Base-by-base conservation (phyloP, 768 basidiomycete species). In the Butyriboletus loyo region DNA sequence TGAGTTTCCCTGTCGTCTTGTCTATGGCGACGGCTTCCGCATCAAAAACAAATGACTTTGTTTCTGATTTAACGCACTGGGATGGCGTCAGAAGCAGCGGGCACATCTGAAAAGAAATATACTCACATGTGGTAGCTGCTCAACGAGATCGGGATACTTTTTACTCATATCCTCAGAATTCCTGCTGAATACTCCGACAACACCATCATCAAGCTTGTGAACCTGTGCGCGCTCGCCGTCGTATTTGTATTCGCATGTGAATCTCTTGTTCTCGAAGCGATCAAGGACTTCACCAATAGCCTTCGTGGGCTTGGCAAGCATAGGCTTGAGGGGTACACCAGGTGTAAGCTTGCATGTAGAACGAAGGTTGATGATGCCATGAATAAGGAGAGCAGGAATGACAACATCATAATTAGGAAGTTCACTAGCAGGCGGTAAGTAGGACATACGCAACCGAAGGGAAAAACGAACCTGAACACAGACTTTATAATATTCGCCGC, bases 161-260 rank as follows among this genome's bases (percentile, higher is more conserved):
- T 92, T 92, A 67, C 89, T 94, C 97, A 98, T 99, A 61, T 99
- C 94, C 70, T 99, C 97, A 24, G 94, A 97, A 70, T 99, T 99
- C 50, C 97, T 77, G 67, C 92, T 95, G 72, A 98, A 99, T 38
- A 99, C 86, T n/a, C 82, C 81, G 19, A 99, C 85, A 5, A 77
- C 80, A 1, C 94, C 96, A 63, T 92, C 80, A 38, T 84, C 83
- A 42, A 93, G 73, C 65, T 79, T 84, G 71, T 99, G 97, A 3
- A 96, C 88, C 75, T 98, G 95, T 15, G 97, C 97, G 42, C 97
- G 86, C 68, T 99, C 97, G 7, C 97, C 97, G 58, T 99, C 97
- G 60, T 99, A 99, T 71, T 99, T 99, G 73, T 99, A 99, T 74
- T 99, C 97, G 72, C 95, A 98, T 9, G 97, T 98, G 67, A 99